Evolutionary conservation across 768 basidiomycete genomes (phyloP), one percentile per base, ranked within the genome.

Genomic region (Clathrus columnatus): DNA sequence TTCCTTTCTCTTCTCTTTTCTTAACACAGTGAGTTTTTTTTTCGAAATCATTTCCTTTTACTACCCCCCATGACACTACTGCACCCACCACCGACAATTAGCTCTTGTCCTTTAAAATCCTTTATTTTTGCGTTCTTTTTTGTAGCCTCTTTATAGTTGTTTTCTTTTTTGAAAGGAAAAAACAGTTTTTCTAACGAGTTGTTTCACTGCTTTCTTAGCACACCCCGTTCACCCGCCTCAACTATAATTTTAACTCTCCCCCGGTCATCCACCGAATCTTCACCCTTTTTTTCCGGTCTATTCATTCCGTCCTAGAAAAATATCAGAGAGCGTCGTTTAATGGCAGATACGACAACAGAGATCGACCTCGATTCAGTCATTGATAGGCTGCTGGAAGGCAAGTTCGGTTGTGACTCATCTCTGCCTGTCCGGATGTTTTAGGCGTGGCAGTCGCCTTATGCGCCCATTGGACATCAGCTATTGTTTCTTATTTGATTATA

Each of bases 321-420:
- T 29, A 27, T 46, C 28, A 16, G 14, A 16, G 24, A 42, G 43
- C 11, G 26, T 8, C 42, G 29, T 27, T 24, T 4, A 54, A 89
- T 89, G 87, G 83, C 87, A 67, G 87, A 91, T 65, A 75, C 83
- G 62, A 74, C 81, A 59, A 87, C 86, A 68, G 95, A 97, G 71
- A 95, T 99, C 73, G 95, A 99, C 81, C 82, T 98, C 60, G 95
- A 99, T 79, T 94, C 92, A 71, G 92, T 99, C 77, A 98, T 99
- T 67, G 95, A 97, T 84, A 82, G 93, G 59, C 79, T 98, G 60
- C 78, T 97, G 61, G 95, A 98, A 85, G 95, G 95, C 95, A 77
- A 73, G 87, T 69, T 18, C 8, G 24, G 10, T 50, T 43, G 5
- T 43, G 7, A 43, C 16, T 16, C n/a, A 26, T 18, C n/a, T 23